phyloP scores from a whole-genome alignment of 192 early-diverging fungal species.

The Phlyctochytrium arcticum region DNA sequence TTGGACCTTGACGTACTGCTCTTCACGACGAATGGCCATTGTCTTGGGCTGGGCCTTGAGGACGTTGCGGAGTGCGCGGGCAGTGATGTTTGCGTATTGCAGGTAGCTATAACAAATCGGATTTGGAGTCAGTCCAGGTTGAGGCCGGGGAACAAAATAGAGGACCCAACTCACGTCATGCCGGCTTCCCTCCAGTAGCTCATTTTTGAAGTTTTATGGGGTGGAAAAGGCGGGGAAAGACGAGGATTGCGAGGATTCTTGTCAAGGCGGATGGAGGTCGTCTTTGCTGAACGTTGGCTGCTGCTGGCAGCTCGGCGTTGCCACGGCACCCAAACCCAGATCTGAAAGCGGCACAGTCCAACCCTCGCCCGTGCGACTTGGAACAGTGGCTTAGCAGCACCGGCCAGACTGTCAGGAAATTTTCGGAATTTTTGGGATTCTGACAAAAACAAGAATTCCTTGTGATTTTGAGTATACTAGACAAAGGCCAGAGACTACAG shows the following conservation, averaged over 20 bases:
- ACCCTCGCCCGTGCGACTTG: too few relatives aligned
- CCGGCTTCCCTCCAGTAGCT: conserved; percentile 55
- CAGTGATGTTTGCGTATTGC: conserved; percentile 77
- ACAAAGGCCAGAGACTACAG: too few relatives aligned
- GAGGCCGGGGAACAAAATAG: not conserved
- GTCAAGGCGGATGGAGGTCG: not conserved
- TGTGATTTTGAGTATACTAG: too few relatives aligned
- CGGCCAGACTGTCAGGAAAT: too few relatives aligned
- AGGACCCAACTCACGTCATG: conserved; percentile 37
- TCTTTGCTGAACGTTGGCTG: not conserved
- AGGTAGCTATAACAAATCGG: conserved; percentile 61
- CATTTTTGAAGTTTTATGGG: too few relatives aligned
- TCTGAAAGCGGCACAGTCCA: too few relatives aligned
- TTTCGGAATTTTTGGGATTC: too few relatives aligned
- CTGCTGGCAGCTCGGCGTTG: not conserved
- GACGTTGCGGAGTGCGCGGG: conserved; percentile 75
- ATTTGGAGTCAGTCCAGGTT: not conserved
- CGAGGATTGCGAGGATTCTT: not conserved
- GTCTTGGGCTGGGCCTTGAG: conserved; percentile 72
- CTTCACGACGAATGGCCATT: conserved; percentile 67
- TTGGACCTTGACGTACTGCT: conserved; percentile 67
- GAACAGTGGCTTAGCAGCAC: too few relatives aligned
- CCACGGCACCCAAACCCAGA: too few relatives aligned
- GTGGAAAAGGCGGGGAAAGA: conserved; percentile 8
- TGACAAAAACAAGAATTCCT: too few relatives aligned